Base-by-base conservation (phyloP, 2,329 filamentous ascomycete genomes). In the Fusarium continuum region DNA sequence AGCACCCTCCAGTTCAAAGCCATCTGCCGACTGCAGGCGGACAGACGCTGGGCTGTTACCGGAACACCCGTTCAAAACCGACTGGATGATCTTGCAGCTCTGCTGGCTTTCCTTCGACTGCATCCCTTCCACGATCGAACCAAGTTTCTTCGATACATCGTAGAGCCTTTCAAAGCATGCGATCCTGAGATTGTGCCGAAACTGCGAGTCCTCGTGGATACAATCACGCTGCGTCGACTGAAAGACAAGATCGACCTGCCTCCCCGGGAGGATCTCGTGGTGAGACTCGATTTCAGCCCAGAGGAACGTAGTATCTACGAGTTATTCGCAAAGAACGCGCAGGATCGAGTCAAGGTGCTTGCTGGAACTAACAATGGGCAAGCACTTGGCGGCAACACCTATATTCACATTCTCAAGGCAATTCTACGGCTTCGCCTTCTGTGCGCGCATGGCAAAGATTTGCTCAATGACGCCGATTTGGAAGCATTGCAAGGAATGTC, bases 1-100 rank as follows among this genome's bases (percentile, higher is more conserved):
- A 85, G 83, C 4, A 94, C 93, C 1, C 81, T 91, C 34, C 90
- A 94, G 67, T 96, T 93, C 49, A 92, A 93, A 73, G 91, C 92
- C 4, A 91, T 95, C 17, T 93, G 92, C 64, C 85, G 87, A 17
- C 81, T 98, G 4, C 84, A 91, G 58, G 91, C 93, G 3, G 85
- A 91, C 71, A 87, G 93, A 26, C 89, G 93, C 28, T 99, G 95
- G 95, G 94, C 93, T 4, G 92, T 98, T n/a, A 98, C 95, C 0
- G 95, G 94, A 50, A 98, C 95, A 0, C 95, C 93, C 0, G 91
- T 98, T 8, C 94, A 98, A 76, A 99, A 99, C 72, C 89, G 91
- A 5, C 83, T 98, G 3, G 93, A 96, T 65, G 95, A 99, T 74
- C 83, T 98, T 19, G 91, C 92, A 13, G 91, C 94, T 2, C 81